Conservation (phyloP, 2,329 filamentous ascomycete species). For the Colletotrichum truncatum region DNA sequence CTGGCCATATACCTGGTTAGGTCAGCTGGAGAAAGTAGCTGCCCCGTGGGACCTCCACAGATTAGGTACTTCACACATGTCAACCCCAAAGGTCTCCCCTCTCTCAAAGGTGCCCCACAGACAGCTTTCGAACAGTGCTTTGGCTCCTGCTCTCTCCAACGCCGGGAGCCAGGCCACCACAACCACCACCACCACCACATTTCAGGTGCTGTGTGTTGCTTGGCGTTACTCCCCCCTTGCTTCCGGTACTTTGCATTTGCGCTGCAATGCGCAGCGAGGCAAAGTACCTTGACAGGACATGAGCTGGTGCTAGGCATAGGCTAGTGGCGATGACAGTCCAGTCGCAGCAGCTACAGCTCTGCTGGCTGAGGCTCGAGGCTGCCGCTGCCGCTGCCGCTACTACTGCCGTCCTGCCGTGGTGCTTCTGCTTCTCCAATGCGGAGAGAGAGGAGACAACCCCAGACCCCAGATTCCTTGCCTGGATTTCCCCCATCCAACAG, state of each 20-base stretch:
- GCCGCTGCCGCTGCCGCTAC: neutral
- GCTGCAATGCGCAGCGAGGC: neutral
- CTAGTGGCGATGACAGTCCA: no score
- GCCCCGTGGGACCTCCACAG: neutral
- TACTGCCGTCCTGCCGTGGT: neutral
- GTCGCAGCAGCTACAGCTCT: no score
- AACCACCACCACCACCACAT: neutral
- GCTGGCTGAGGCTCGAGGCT: neutral
- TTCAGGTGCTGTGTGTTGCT: neutral
- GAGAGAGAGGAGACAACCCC: constrained; percentile 49
- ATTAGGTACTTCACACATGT: constrained; percentile 24
- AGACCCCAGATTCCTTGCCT: constrained; percentile 32
- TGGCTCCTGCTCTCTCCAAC: neutral
- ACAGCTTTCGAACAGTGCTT: neutral
- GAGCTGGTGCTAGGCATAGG: neutral
- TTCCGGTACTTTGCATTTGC: neutral
- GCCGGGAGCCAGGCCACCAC: neutral
- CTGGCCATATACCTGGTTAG: constrained; percentile 1
- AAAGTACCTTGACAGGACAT: neutral
- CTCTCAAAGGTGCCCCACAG: neutral
- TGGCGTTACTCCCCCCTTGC: neutral
- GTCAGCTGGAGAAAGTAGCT: neutral
- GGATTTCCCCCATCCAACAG: constrained; percentile 33
- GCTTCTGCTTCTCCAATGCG: constrained; percentile 50
- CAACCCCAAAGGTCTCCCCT: constrained; percentile 10